Evolutionary conservation across 2,329 filamentous ascomycete species (phyloP), one percentile per base, ranked within the genome.

Genomic region (Colletotrichum tofieldiae): DNA sequence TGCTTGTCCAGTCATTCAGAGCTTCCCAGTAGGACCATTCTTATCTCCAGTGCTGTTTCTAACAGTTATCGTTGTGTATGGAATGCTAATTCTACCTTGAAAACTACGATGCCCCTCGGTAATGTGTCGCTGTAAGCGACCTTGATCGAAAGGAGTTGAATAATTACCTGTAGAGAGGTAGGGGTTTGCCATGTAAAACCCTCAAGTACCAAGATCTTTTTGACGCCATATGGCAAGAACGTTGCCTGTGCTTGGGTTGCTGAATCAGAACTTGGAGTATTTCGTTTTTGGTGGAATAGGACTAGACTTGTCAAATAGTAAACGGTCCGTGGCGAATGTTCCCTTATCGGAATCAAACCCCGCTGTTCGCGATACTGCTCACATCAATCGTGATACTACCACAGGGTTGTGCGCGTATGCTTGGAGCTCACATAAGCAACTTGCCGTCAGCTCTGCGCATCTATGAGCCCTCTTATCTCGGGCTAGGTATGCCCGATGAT

Each of bases 351-450:
- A 9, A 14, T 20, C 9, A 14, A 18, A 26, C 8, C n/a, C 11
- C 16, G n/a, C 2, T 39, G 7, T 41, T 16, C 6, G 20, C n/a
- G 4, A 16, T 64, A 32, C 41, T 8, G 12, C 26, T 9, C 7
- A 32, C 7, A 6, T 43, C 0, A 81, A 84, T 3, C 77, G 29
- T 37, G 8, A 47, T 35, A 12, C 20, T 32, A 26, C 59, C 26
- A 20, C 11, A 66, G 39, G 62, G 45, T 60, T 29, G n/a, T 47
- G 43, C 32, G 54, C 67, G 66, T 47, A 66, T 70, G 67, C 67
- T 66, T 47, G 45, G 23, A 32, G 14, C 67, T 64, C 41, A 35
- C 20, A 65, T 37, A 37, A 58, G 60, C 29, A 69, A 47, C 26
- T 18, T 11, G 59, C 20, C 23, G 35, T 41, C 59, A 59, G 52